Evolutionary conservation across 75 land plant species (phyloP).

Genomic region (Azolla pinnata): DNA sequence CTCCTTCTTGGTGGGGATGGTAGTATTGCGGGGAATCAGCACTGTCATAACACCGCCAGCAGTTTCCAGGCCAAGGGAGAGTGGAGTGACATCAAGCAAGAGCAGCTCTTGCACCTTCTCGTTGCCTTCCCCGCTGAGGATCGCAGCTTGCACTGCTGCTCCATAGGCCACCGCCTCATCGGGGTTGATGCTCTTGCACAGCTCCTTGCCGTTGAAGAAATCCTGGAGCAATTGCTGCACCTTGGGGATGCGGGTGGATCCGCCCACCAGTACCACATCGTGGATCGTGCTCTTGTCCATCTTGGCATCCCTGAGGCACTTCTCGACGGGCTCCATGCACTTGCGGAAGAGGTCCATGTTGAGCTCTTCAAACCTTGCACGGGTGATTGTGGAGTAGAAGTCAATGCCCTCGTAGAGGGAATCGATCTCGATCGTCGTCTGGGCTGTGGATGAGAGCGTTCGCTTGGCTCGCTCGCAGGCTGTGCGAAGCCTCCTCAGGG

Average conservation of each 20-base stretch:
- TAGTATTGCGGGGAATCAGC: constrained; percentile 38
- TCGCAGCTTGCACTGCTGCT: constrained; percentile 46
- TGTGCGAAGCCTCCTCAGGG: constrained; percentile 15
- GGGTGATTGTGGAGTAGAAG: constrained; percentile 18
- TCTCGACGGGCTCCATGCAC: constrained; percentile 51
- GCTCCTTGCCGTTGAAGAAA: constrained; percentile 54
- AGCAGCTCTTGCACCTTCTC: constrained; percentile 37
- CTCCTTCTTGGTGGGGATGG: constrained; percentile 43
- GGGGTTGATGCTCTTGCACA: constrained; percentile 49
- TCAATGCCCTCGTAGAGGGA: constrained; percentile 24
- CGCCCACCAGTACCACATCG: constrained; percentile 41
- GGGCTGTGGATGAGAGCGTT: constrained; percentile 17
- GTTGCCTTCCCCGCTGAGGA: constrained; percentile 33
- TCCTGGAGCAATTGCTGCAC: constrained; percentile 42
- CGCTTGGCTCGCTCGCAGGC: constrained; percentile 28
- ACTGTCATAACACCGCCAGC: constrained; percentile 46
- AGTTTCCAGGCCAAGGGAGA: constrained; percentile 33
- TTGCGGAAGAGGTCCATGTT: constrained; percentile 39
- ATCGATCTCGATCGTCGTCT: constrained; percentile 22
- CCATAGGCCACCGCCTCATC: constrained; percentile 46
- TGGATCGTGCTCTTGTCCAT: constrained; percentile 33
- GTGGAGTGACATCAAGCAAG: constrained; percentile 33
- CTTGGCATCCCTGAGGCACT: constrained; percentile 40
- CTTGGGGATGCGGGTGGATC: constrained; percentile 37
- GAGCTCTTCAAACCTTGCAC: constrained; percentile 35